Conservation (phyloP, 2,329 filamentous ascomycete species). For the Fusarium ambrosium region DNA sequence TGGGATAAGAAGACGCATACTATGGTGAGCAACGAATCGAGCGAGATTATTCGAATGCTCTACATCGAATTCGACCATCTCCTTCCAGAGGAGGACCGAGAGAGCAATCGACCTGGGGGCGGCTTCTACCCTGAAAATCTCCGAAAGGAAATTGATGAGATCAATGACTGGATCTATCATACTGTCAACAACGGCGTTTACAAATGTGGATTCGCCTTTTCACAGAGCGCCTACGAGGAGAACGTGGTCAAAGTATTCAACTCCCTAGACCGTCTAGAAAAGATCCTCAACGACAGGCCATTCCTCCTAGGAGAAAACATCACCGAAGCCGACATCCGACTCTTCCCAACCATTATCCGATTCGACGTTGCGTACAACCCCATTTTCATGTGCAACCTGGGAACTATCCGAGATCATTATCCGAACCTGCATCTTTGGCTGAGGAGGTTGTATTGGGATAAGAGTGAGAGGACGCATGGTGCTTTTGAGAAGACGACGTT, state of each 20-base stretch:
- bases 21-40: slow-evolving; percentile 87
- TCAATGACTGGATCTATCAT: slow-evolving; percentile 77
- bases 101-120: slow-evolving; percentile 62
- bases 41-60: slow-evolving; percentile 88
- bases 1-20: slow-evolving; percentile 77
- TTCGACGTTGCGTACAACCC: slow-evolving; percentile 79
- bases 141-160: slow-evolving; percentile 69
- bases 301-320: slow-evolving; percentile 75
- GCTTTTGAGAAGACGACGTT: slow-evolving; percentile 78
- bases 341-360: slow-evolving; percentile 75
- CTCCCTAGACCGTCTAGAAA: slow-evolving; percentile 74
- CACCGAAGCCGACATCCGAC: slow-evolving; percentile 77
- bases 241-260: slow-evolving; percentile 72
- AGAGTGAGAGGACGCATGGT: slow-evolving; percentile 54
- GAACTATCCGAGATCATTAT: slow-evolving; percentile 73
- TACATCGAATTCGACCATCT: slow-evolving; percentile 79
- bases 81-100: slow-evolving; percentile 65
- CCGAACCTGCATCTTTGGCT: slow-evolving; percentile 78
- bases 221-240: slow-evolving; percentile 75
- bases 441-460: slow-evolving; percentile 78
- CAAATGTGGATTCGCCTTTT: slow-evolving; percentile 74
- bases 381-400: slow-evolving; percentile 75
- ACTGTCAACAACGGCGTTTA: slow-evolving; percentile 65
- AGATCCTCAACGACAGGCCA: slow-evolving; percentile 63
- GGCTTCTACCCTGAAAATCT: slow-evolving; percentile 71